Conservation (phyloP, 116 monocot genomes). For the Papilionanthe hybrid region DNA sequence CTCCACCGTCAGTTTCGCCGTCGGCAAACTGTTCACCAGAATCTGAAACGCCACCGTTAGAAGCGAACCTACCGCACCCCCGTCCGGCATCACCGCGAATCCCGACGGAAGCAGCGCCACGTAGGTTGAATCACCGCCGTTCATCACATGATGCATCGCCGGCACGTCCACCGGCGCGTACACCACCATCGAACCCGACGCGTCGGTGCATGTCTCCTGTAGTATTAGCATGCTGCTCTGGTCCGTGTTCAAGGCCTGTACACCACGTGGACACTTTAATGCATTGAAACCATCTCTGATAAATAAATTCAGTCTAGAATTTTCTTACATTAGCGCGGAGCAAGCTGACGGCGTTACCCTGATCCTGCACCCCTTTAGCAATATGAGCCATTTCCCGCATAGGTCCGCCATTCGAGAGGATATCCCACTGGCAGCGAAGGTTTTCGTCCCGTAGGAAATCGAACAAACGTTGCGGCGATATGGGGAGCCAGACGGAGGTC, state of each 20-base stretch:
- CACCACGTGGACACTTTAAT: neutral
- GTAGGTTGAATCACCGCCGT: conserved; percentile 48
- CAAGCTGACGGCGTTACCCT: conserved; percentile 49
- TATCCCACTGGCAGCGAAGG: conserved; percentile 46
- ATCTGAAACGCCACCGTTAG: conserved; percentile 85
- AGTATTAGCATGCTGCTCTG: conserved; percentile 43
- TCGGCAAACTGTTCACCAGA: conserved; percentile 76
- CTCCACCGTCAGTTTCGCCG: conserved; percentile 66
- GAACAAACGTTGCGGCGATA: conserved; percentile 31
- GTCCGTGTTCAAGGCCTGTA: conserved; percentile 23
- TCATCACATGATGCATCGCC: conserved; percentile 52
- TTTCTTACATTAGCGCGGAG: conserved; percentile 30
- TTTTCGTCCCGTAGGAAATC: conserved; percentile 43
- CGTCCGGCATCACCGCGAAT: conserved; percentile 43
- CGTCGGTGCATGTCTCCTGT: conserved; percentile 53
- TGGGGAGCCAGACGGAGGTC: conserved; percentile 49
- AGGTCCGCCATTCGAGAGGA: conserved; percentile 44
- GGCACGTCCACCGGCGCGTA: conserved; percentile 49
- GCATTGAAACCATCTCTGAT: too few species aligned
- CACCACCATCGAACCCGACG: conserved; percentile 41
- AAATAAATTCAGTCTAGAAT: too few species aligned
- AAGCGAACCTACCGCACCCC: conserved; percentile 16
- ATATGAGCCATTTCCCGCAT: conserved; percentile 58
- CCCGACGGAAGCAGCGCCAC: conserved; percentile 49
- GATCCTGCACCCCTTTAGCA: conserved; percentile 37